Percentiles rank a stretch among this genome's conserved stretches.
Conservation (phyloP, 345 rosid genomes). For the Eutrema japonicum region DNA sequence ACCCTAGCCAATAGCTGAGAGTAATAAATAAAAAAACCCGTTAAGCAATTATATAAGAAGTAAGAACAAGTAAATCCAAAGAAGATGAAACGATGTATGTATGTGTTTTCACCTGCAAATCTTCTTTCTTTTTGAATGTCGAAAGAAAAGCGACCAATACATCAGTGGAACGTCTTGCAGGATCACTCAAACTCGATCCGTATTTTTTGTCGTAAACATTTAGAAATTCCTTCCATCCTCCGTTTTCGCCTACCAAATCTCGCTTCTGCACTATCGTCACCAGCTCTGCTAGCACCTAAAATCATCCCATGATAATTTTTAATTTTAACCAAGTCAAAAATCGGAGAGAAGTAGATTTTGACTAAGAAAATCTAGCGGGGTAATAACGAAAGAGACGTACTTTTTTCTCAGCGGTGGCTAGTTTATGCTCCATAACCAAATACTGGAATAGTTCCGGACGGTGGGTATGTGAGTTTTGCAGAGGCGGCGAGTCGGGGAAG, state of each 20-base stretch:
- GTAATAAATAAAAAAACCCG: neutral
- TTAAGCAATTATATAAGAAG: constrained; percentile 8
- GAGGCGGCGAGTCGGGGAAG: constrained; percentile 36
- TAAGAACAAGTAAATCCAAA: constrained; percentile 1
- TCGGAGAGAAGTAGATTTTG: neutral
- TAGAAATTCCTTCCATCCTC: constrained; percentile 81
- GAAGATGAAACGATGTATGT: neutral
- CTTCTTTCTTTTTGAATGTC: constrained; percentile 53
- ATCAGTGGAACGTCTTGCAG: constrained; percentile 63
- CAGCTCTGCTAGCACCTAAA: constrained; percentile 66
- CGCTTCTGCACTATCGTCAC: constrained; percentile 70
- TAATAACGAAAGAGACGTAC: constrained; percentile 28
- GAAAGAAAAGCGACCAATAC: constrained; percentile 62
- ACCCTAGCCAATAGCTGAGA: constrained; percentile 56
- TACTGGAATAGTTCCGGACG: constrained; percentile 19
- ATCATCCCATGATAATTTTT: neutral
- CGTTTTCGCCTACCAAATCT: constrained; percentile 55
- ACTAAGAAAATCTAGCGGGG: neutral
- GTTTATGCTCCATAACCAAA: constrained; percentile 49
- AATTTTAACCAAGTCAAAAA: neutral
- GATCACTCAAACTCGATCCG: constrained; percentile 74
- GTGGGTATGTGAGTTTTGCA: constrained; percentile 11
- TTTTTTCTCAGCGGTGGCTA: constrained; percentile 46
- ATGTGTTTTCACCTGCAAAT: constrained; percentile 50
- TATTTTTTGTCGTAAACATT: constrained; percentile 53